Evolutionary conservation across 108 stramenopile genomes (phyloP).

Genomic region (Asterionellopsis glacialis): DNA sequence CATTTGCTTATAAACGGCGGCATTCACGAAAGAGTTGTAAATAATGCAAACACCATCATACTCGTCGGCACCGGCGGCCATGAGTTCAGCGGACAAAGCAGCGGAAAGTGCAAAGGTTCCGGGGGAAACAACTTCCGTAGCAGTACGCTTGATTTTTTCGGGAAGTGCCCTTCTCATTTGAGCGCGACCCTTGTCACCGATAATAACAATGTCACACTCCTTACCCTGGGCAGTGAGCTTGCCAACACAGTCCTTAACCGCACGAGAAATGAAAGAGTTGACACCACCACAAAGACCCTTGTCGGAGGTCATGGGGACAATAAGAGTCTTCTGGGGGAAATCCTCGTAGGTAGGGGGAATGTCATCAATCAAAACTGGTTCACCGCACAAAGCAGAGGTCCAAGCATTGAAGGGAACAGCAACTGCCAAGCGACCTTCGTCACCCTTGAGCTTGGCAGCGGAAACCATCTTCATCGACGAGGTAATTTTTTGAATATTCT

Average conservation of each 20-base stretch:
- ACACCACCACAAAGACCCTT: slow-evolving; percentile 99
- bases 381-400: slow-evolving; percentile 53
- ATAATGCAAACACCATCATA: slow-evolving; percentile 81
- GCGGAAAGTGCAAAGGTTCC: slow-evolving; percentile 79
- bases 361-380: slow-evolving; percentile 49
- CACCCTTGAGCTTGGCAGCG: slow-evolving; percentile 99
- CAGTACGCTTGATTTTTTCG: slow-evolving; percentile 56
- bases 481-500: slow-evolving; percentile 99
- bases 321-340: slow-evolving; percentile 80
- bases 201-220: slow-evolving; percentile 78
- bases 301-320: slow-evolving; percentile 94
- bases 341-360: slow-evolving; percentile 68
- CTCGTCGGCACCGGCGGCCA: slow-evolving; percentile 69
- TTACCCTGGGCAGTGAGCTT: slow-evolving; percentile 76
- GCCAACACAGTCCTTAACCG: slow-evolving; percentile 48
- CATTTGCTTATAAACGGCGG: slow-evolving; percentile 78
- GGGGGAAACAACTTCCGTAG: slow-evolving; percentile 76
- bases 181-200: slow-evolving; percentile 98
- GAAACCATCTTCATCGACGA: slow-evolving; percentile 99
- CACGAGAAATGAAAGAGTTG: slow-evolving; percentile 93
- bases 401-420: slow-evolving; percentile 81
- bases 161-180: slow-evolving; percentile 76
- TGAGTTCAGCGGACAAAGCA: slow-evolving; percentile 75
- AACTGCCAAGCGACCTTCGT: slow-evolving; percentile 74
- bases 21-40: slow-evolving; percentile 84